A percentile compares a stretch with the other conserved stretches of the same genome.
Evolutionary conservation across 2,329 filamentous ascomycete species (phyloP).

Genomic region (Exophiala sp.): DNA sequence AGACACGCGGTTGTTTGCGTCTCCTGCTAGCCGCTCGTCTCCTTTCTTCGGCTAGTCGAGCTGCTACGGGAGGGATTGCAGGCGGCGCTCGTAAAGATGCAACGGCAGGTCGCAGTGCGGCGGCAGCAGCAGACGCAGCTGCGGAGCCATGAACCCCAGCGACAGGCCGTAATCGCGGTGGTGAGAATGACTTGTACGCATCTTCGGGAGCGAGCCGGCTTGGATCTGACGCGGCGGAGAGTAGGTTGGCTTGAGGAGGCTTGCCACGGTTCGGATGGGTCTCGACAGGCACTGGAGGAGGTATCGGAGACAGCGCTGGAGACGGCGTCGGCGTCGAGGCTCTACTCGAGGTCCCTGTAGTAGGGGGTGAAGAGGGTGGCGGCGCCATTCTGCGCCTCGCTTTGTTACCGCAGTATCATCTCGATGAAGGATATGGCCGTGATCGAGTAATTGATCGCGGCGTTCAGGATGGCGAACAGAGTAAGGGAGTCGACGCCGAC

Average conservation of each 20-base stretch:
- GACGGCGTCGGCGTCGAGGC: slow-evolving; percentile 24
- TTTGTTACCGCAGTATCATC: slow-evolving; percentile 23
- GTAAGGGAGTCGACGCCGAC: not conserved
- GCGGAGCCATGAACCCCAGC: slow-evolving; percentile 38
- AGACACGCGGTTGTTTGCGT: slow-evolving; percentile 64
- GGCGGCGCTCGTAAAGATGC: slow-evolving; percentile 40
- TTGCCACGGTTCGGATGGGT: slow-evolving; percentile 41
- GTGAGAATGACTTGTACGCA: slow-evolving; percentile 62
- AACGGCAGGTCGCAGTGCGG: slow-evolving; percentile 36
- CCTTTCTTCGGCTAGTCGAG: slow-evolving; percentile 40
- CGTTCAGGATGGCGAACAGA: not conserved
- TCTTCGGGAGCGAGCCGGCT: slow-evolving; percentile 76
- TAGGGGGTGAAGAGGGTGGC: slow-evolving; percentile 14
- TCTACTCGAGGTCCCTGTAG: slow-evolving; percentile 15
- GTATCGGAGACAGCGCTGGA: slow-evolving; percentile 33
- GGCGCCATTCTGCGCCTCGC: slow-evolving; percentile 27
- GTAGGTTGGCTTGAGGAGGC: slow-evolving; percentile 32
- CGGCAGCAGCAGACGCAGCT: slow-evolving; percentile 37
- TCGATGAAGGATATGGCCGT: not conserved
- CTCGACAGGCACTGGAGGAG: slow-evolving; percentile 43
- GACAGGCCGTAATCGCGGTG: slow-evolving; percentile 48
- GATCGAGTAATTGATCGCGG: not conserved
- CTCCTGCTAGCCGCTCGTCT: slow-evolving; percentile 58
- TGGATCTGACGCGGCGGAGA: slow-evolving; percentile 48
- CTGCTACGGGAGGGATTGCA: slow-evolving; percentile 36